phyloP scores from a whole-genome alignment of 257 asterid species.

The Nicotiana undulata region DNA sequence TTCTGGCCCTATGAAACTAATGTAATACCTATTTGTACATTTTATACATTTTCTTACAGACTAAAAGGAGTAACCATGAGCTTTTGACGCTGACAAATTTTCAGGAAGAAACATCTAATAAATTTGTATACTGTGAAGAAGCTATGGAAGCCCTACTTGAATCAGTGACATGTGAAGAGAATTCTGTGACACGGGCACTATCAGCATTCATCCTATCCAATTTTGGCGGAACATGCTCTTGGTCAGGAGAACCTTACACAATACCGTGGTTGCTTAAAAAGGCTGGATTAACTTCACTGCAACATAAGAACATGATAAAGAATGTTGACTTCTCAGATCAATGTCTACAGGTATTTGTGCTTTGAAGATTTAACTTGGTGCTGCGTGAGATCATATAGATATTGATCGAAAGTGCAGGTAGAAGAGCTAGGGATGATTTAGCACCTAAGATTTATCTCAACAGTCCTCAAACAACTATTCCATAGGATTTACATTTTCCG shows the following conservation, averaged over 20 bases:
- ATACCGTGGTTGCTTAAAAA: conserved; percentile 68
- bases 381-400: not conserved
- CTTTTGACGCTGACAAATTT: conserved; percentile 4
- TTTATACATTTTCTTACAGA: not conserved
- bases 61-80: not conserved
- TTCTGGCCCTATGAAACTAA: not conserved
- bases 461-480: not conserved
- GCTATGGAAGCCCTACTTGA: conserved; percentile 52
- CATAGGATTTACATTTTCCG: not conserved
- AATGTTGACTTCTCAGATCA: conserved; percentile 59
- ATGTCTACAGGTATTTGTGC: conserved; percentile 45
- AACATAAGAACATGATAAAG: conserved; percentile 66
- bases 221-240: conserved; percentile 82
- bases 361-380: not conserved
- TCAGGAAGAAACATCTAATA: conserved; percentile 61
- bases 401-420: not conserved
- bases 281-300: conserved; percentile 52
- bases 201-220: conserved; percentile 67
- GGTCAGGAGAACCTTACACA: conserved; percentile 86
- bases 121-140: conserved; percentile 43
- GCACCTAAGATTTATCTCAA: not conserved
- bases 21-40: not conserved
- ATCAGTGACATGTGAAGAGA: conserved; percentile 45
- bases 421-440: not conserved
- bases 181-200: conserved; percentile 33